Percentiles rank a stretch among this genome's conserved stretches.
These are phyloP conservation scores for Lagenidium giganteum DNA, from an alignment of 352 stramenopile species.

Conservation along the genomic window DNA sequence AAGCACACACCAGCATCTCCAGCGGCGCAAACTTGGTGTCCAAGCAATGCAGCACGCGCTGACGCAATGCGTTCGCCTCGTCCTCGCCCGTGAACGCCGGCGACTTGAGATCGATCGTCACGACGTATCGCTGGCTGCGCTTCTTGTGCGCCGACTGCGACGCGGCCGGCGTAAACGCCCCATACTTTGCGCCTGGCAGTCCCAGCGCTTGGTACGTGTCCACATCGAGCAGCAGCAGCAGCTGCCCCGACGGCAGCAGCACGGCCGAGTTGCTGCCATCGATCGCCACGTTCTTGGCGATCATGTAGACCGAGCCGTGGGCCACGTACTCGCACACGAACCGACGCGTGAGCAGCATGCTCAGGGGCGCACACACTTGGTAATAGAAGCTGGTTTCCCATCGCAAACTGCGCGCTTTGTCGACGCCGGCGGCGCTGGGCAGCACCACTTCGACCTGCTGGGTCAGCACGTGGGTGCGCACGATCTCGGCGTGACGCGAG, in stretches of 20 bases:
- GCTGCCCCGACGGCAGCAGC: constrained; percentile 57
- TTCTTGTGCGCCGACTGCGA: constrained; percentile 17
- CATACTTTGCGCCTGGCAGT: constrained; percentile 62
- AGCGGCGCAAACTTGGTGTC: constrained; percentile 42
- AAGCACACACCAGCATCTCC: constrained; percentile 73
- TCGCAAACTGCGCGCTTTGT: constrained; percentile 41
- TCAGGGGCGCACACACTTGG: constrained; percentile 44
- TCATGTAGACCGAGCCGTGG: constrained; percentile 53
- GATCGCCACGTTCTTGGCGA: constrained; percentile 70
- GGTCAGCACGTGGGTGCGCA: constrained; percentile 43
- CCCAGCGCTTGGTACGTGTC: constrained; percentile 71
- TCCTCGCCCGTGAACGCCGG: neutral
- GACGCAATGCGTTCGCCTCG: constrained; percentile 22
- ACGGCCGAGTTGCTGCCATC: constrained; percentile 58
- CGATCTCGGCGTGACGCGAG: constrained; percentile 43
- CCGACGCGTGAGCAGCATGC: constrained; percentile 43
- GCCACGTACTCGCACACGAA: constrained; percentile 64
- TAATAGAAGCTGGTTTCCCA: constrained; percentile 86
- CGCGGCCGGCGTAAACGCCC: constrained; percentile 19
- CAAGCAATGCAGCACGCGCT: constrained; percentile 43
- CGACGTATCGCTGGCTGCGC: constrained; percentile 46
- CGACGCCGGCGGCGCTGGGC: constrained; percentile 22
- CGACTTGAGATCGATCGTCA: constrained; percentile 55
- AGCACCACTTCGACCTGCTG: constrained; percentile 75
- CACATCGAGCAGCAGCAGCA: constrained; percentile 60